These are phyloP conservation scores for Aspergillus quadrilineatus DNA, from an alignment of 2,329 filamentous ascomycete genomes.

Conservation along the genomic window DNA sequence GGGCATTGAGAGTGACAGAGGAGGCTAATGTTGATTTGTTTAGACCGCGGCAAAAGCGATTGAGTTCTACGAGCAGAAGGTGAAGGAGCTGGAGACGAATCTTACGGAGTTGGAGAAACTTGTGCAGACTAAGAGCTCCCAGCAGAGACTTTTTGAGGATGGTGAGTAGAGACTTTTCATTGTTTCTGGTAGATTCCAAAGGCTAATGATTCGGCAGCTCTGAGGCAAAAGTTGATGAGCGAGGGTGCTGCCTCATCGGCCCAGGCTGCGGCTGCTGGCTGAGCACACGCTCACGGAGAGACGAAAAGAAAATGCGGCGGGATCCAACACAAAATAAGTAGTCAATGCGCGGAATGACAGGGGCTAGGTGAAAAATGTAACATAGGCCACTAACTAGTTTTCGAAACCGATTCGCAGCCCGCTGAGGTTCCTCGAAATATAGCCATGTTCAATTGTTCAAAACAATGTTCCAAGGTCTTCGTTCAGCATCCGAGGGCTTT, in stretches of 20 bases:
- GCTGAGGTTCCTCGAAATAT: neutral
- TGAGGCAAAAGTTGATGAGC: slow-evolving; percentile 54
- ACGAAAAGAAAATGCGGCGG: neutral
- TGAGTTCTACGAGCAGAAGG: slow-evolving; percentile 67
- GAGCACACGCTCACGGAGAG: slow-evolving; percentile 8
- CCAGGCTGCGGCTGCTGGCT: slow-evolving; percentile 30
- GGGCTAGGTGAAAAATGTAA: neutral
- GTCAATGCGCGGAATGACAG: neutral
- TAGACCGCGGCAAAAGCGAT: slow-evolving; percentile 59
- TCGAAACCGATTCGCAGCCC: neutral
- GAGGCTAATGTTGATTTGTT: slow-evolving; percentile 8
- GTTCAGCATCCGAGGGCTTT: slow-evolving; percentile 18
- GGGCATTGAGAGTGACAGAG: neutral
- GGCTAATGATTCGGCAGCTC: slow-evolving; percentile 38
- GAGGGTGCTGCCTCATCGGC: slow-evolving; percentile 41
- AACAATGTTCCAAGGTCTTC: slow-evolving; percentile 32
- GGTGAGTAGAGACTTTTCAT: slow-evolving; percentile 51
- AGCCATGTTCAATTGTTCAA: slow-evolving; percentile 11
- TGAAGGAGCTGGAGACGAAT: slow-evolving; percentile 64
- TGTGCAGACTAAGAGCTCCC: slow-evolving; percentile 74
- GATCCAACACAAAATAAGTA: neutral
- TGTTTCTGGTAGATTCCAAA: neutral
- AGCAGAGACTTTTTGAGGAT: slow-evolving; percentile 84
- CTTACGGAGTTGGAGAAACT: slow-evolving; percentile 68
- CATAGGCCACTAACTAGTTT: slow-evolving; percentile 1